These are phyloP conservation scores for Verticillium zaregamsianum DNA, from an alignment of 2,329 filamentous ascomycete species.

Conservation along the genomic window DNA sequence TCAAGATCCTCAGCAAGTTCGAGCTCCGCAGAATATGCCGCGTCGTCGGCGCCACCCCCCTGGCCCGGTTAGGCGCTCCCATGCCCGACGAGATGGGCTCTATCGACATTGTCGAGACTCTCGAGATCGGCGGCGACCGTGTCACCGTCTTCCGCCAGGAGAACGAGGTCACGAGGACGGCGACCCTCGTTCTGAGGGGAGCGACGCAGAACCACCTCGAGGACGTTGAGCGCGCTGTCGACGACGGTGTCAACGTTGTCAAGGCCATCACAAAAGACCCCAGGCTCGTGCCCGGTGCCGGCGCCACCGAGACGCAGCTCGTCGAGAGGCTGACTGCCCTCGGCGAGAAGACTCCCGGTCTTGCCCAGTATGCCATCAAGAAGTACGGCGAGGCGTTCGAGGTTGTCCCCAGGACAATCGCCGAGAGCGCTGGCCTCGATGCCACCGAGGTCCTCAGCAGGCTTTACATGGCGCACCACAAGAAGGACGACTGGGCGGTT, in stretches of 20 bases:
- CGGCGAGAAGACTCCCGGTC: constrained; percentile 86
- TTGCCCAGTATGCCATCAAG: constrained; percentile 94
- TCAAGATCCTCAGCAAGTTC: constrained; percentile 98
- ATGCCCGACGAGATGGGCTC: constrained; percentile 99
- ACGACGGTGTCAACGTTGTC: constrained; percentile 97
- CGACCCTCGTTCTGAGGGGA: constrained; percentile 88
- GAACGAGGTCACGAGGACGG: constrained; percentile 84
- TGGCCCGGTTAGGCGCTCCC: constrained; percentile 89
- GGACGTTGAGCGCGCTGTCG: constrained; percentile 92
- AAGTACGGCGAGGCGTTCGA: constrained; percentile 98
- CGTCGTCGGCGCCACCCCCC: constrained; percentile 92
- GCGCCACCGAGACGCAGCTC: constrained; percentile 90
- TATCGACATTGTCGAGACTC: constrained; percentile 91
- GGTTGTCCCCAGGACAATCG: constrained; percentile 88
- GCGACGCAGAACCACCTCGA: constrained; percentile 98
- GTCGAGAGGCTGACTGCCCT: constrained; percentile 87
- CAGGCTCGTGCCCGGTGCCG: constrained; percentile 86
- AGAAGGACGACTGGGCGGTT: constrained; percentile 82
- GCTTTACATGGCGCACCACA: constrained; percentile 88
- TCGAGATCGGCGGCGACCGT: constrained; percentile 95
- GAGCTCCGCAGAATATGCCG: constrained; percentile 92
- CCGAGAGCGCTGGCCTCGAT: constrained; percentile 92
- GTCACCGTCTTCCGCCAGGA: constrained; percentile 99
- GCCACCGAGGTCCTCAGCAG: constrained; percentile 94
- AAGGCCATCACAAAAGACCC: constrained; percentile 96